Base-by-base conservation (phyloP, 2,329 filamentous ascomycete genomes). In the Fusarium sp. region DNA sequence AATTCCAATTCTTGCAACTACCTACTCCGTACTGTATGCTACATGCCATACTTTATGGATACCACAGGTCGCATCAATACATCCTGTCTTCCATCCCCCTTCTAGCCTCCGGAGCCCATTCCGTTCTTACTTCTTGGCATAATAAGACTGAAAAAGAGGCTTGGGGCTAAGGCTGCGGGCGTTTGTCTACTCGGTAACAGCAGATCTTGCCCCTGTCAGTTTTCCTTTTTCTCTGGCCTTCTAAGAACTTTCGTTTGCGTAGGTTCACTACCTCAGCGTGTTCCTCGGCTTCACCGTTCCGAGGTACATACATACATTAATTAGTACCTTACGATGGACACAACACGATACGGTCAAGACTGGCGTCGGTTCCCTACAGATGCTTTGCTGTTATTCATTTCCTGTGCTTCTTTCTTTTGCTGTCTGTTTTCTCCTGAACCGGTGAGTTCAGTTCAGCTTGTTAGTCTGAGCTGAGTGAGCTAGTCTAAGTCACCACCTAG, bases 271-370 rank as follows among this genome's bases (percentile, higher is more conserved):
- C 46, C 35, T 49, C n/a, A 51, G 49, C 39, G 39, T 45, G 45
- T 47, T 40, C 43, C 63, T 72, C 64, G 69, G 69, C 56, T 55
- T 67, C 60, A 52, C 69, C 64, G 61, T 61, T 59, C 49, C 47
- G 52, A 47, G 48, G 49, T 18, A 58, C 49, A 55, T 20, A 17
- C 20, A 21, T 41, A 11, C 23, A 15, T 45, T 31, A 31, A 13
- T 31, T 14, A 25, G 25, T 25, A 29, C 39, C 21, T 23, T 27
- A 17, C 20, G 11, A 31, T 31, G 29, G 20, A 41, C 17, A 33
- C 36, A 39, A 39, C 21, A 56, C 23, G 48, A 50, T 43, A 23
- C 39, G n/a, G 56, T 31, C 39, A 48, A 43, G 37, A 29, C 39
- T 54, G 47, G 52, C 23, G n/a, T 37, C 49, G 41, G 56, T 27